These are phyloP conservation scores for Sugiyamaella smithiae DNA, from an alignment of 805 yeast genomes.

Conservation along the genomic window DNA sequence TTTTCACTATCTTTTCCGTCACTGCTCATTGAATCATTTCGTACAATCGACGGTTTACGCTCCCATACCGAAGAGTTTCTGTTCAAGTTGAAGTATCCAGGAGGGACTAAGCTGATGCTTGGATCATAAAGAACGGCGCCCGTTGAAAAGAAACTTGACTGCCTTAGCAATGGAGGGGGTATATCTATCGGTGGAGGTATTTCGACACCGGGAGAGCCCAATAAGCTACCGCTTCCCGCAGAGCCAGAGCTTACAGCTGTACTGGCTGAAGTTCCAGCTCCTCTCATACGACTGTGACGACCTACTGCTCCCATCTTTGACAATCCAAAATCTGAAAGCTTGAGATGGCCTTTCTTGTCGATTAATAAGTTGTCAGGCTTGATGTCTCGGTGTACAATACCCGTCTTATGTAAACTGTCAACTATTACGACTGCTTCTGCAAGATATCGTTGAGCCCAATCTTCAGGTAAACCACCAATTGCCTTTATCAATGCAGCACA, in stretches of 20 bases:
- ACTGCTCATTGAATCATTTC: conserved; percentile 15
- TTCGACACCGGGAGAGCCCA: background rate
- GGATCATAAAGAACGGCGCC: conserved; percentile 25
- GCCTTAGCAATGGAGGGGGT: background rate
- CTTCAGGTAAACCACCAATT: conserved; percentile 78
- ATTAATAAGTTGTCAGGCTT: conserved; percentile 93
- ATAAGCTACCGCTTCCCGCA: background rate
- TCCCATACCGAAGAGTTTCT: conserved; percentile 8
- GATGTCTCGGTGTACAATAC: conserved; percentile 90
- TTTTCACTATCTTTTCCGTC: conserved; percentile 27
- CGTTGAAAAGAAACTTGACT: background rate
- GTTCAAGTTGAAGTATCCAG: conserved; percentile 24
- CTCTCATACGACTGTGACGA: conserved; percentile 48
- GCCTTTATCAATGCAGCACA: conserved; percentile 80
- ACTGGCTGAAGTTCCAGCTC: conserved; percentile 5
- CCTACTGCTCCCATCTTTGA: conserved; percentile 85
- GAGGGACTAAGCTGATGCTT: conserved; percentile 29
- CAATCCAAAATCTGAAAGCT: conserved; percentile 92
- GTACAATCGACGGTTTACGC: background rate
- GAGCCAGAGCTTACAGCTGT: background rate
- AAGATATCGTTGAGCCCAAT: conserved; percentile 76
- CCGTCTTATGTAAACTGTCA: conserved; percentile 80
- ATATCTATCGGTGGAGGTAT: conserved; percentile 1
- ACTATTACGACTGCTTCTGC: conserved; percentile 92
- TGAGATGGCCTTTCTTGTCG: conserved; percentile 83